phyloP scores from a whole-genome alignment of 2,329 filamentous ascomycete species.

The Sarocladiaceae sp. region DNA sequence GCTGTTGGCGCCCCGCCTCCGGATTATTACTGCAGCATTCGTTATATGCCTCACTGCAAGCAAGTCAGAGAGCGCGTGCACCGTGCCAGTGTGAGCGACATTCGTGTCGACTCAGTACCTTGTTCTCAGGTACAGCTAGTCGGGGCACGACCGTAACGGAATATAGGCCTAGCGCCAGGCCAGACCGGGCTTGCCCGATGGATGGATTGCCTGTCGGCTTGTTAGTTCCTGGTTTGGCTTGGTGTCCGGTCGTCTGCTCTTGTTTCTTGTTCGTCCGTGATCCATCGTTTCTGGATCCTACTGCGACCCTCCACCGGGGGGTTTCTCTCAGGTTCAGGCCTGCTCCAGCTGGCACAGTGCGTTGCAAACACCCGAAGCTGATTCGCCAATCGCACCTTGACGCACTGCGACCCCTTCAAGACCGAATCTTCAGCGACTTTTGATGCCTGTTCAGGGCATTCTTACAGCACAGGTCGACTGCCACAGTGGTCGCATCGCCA shows the following conservation, averaged over 20 bases:
- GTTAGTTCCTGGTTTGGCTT: not conserved
- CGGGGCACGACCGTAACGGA: no score
- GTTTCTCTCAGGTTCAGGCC: constrained; percentile 1
- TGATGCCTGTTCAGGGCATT: no score
- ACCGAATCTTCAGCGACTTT: no score
- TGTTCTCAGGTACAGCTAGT: not conserved
- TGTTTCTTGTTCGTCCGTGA: not conserved
- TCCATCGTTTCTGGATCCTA: not conserved
- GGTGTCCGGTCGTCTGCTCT: not conserved
- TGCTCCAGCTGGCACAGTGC: not conserved
- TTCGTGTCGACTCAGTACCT: not conserved
- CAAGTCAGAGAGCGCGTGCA: no score
- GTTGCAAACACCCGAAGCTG: not conserved
- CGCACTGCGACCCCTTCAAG: no score
- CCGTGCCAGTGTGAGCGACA: not conserved
- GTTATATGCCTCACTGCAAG: constrained; percentile 9
- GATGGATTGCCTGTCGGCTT: not conserved
- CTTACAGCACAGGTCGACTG: no score
- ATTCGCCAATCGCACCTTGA: not conserved
- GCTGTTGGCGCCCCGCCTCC: constrained; percentile 3
- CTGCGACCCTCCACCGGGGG: not conserved
- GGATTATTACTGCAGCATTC: constrained; percentile 2
- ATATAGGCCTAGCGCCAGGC: not conserved
- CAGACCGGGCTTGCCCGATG: not conserved
- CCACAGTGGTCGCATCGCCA: not conserved